Evolutionary conservation across 306 rosid species (phyloP).

Genomic region (Cicer yamashitae): DNA sequence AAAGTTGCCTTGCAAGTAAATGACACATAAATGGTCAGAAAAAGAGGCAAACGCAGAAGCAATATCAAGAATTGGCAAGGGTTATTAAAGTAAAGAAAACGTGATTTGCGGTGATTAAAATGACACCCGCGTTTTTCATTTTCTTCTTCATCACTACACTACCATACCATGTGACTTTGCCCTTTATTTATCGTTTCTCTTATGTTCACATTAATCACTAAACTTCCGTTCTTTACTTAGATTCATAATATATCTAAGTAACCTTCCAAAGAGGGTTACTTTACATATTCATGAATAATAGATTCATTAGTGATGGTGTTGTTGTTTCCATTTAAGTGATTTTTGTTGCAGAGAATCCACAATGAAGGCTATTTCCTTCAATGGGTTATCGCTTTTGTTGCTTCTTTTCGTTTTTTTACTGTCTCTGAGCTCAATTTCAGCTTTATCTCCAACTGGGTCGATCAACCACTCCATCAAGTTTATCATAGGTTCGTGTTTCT

Average conservation of each 20-base stretch:
- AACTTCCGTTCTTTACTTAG: constrained; percentile 12
- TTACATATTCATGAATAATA: no score
- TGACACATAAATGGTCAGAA: constrained; percentile 6
- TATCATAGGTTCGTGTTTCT: constrained; percentile 63
- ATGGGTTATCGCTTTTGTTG: constrained; percentile 47
- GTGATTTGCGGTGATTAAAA: constrained; percentile 17
- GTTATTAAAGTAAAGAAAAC: neutral
- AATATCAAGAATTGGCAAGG: neutral
- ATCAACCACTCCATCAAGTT: constrained; percentile 44
- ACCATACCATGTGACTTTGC: constrained; percentile 60
- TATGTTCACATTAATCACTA: neutral
- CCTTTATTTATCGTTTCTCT: constrained; percentile 7
- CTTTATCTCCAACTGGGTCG: constrained; percentile 50
- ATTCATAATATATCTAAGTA: neutral
- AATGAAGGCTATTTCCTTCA: constrained; percentile 54
- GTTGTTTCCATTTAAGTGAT: constrained; percentile 33
- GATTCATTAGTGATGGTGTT: no score
- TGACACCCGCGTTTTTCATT: constrained; percentile 65
- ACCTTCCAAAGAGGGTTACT: neutral
- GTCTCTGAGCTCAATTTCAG: constrained; percentile 62
- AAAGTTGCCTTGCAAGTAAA: constrained; percentile 4
- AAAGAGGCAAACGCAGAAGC: neutral
- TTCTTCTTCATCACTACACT: constrained; percentile 21
- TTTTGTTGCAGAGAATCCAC: constrained; percentile 15
- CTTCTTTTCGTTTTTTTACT: constrained; percentile 48